Percentiles rank a stretch among this genome's conserved stretches.
Conservation (phyloP, 345 rosid species). For the Cardamine occulta region DNA sequence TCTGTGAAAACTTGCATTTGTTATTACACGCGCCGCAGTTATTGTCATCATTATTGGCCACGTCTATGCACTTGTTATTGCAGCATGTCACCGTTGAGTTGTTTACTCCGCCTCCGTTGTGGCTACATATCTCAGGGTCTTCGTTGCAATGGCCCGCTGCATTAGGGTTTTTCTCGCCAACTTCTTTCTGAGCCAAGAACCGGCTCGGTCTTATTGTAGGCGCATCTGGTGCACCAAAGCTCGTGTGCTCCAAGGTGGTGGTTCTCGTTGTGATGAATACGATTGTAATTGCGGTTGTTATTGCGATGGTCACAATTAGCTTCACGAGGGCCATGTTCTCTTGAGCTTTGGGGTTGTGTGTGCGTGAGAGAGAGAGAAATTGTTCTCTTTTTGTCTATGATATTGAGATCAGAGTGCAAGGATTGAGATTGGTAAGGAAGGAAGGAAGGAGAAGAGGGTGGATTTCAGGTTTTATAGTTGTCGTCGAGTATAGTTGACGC, state of each 20-base stretch:
- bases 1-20: constrained; percentile 60
- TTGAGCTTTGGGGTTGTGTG: background rate
- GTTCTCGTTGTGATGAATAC: constrained; percentile 8
- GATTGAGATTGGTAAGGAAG: background rate
- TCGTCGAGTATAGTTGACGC: constrained; percentile 6
- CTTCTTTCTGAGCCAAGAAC: constrained; percentile 52
- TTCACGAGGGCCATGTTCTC: constrained; percentile 20
- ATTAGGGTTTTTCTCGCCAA: constrained; percentile 47
- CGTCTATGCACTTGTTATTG: constrained; percentile 72
- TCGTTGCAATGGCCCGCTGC: constrained; percentile 65
- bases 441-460: background rate
- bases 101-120: constrained; percentile 35
- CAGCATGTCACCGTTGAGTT: constrained; percentile 58
- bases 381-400: background rate
- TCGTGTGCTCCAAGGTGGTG: background rate
- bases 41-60: constrained; percentile 13
- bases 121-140: constrained; percentile 51
- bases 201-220: constrained; percentile 48
- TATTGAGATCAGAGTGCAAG: background rate
- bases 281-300: constrained; percentile 16
- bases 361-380: background rate
- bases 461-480: background rate
- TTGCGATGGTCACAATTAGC: constrained; percentile 12
- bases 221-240: background rate
- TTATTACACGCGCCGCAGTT: constrained; percentile 77